A percentile compares a stretch with the other conserved stretches of the same genome.
Evolutionary conservation across 495 filamentous ascomycete genomes (phyloP).

Genomic region (Jackrogersella minutella): DNA sequence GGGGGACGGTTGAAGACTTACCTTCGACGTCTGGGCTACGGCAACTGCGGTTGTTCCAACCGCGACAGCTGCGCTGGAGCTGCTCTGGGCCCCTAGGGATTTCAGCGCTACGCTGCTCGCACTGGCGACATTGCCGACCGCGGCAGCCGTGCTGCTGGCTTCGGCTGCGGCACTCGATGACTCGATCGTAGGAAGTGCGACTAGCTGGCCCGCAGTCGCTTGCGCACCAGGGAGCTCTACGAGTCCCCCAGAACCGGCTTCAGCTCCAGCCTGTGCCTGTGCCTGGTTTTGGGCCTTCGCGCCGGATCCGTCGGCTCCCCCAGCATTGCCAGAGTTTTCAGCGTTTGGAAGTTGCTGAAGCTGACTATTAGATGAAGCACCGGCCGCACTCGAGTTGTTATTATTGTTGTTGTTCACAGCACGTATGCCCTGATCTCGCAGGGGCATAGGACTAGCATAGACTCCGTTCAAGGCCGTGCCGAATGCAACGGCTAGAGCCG

Average conservation of each 20-base stretch:
- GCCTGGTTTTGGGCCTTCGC: constrained; percentile 1
- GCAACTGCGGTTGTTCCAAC: constrained; percentile 13
- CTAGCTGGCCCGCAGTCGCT: constrained; percentile 29
- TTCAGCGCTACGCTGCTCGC: constrained; percentile 10
- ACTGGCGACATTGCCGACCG: neutral
- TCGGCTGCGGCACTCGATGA: constrained; percentile 2
- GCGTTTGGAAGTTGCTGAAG: constrained; percentile 10
- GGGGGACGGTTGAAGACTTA: neutral
- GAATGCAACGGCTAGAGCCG: constrained; percentile 19
- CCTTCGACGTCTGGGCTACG: constrained; percentile 1
- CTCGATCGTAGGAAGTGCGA: constrained; percentile 17
- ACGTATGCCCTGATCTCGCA: neutral
- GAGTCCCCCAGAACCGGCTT: neutral
- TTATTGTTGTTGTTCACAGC: neutral
- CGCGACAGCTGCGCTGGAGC: constrained; percentile 4
- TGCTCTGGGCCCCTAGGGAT: neutral
- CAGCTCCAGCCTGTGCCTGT: neutral
- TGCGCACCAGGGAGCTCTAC: constrained; percentile 25
- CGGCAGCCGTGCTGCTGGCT: constrained; percentile 2
- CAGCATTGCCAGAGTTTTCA: neutral
- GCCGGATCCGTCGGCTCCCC: neutral
- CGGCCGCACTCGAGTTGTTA: neutral
- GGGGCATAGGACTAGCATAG: constrained; percentile 10
- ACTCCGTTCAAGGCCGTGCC: constrained; percentile 24
- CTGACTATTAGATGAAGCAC: neutral